These are phyloP conservation scores for Gossypium davidsonii DNA, from an alignment of 441 rosid species.

Conservation along the genomic window DNA sequence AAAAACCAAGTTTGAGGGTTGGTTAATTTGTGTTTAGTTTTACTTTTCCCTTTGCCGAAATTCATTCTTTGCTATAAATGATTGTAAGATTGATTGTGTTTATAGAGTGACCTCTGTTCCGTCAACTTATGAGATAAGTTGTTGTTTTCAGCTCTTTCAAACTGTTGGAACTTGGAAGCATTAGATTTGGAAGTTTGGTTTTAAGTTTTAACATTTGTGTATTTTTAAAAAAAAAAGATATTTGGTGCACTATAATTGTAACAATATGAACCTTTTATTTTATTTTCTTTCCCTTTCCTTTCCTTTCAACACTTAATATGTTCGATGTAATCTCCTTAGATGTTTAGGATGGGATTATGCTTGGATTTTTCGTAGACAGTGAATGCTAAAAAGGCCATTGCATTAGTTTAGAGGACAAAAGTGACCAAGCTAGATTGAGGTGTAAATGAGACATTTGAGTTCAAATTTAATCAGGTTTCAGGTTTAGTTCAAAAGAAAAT, in stretches of 20 bases:
- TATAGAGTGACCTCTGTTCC: constrained; percentile 18
- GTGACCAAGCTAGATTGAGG: no score
- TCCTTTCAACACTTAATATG: background rate
- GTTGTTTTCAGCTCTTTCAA: background rate
- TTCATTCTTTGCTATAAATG: constrained; percentile 9
- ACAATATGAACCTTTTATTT: background rate
- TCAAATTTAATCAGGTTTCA: no score
- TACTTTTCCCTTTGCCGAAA: constrained; percentile 7
- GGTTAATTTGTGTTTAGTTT: background rate
- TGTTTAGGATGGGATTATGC: background rate
- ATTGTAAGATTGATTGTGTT: constrained; percentile 22
- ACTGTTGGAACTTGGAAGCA: background rate
- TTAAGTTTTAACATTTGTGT: background rate
- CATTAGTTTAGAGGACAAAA: no score
- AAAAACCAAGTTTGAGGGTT: background rate
- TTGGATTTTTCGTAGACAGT: no score
- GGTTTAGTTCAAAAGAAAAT: no score
- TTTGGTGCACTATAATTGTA: constrained; percentile 4
- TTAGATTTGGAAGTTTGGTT: background rate
- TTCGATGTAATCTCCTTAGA: background rate
- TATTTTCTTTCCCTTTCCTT: background rate
- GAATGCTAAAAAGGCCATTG: no score
- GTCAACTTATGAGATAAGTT: constrained; percentile 1
- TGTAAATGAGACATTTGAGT: no score
- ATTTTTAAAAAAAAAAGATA: background rate